A percentile compares a stretch with the other conserved stretches of the same genome.
phyloP scores from a whole-genome alignment of 345 rosid species.

The Adansonia digitata region DNA sequence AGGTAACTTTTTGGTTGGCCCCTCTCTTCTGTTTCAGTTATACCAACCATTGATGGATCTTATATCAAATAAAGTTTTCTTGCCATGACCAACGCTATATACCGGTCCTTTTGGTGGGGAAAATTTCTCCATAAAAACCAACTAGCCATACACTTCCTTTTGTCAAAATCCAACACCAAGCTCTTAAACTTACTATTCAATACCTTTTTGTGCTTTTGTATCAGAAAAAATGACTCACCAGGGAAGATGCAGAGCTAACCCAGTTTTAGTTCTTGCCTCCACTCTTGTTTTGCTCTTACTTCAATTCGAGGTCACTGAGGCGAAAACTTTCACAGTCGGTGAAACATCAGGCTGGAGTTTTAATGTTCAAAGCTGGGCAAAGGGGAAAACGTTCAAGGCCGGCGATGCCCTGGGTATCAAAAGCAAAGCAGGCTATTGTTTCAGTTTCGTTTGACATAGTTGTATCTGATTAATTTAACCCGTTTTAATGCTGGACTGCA shows the following conservation, averaged over 20 bases:
- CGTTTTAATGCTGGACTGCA: background rate
- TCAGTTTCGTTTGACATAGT: background rate
- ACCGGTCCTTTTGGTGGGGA: background rate
- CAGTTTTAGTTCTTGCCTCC: background rate
- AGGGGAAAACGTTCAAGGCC: conserved; percentile 21
- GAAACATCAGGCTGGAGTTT: conserved; percentile 27
- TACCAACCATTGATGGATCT: background rate
- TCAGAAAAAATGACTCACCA: background rate
- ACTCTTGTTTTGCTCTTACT: background rate
- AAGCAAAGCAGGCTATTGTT: background rate
- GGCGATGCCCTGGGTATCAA: conserved; percentile 20
- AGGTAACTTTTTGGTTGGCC: background rate
- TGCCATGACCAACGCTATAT: background rate
- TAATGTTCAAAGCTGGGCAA: conserved; percentile 19
- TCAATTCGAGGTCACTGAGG: background rate
- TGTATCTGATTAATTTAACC: background rate
- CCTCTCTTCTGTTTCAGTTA: background rate
- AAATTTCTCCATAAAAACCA: background rate
- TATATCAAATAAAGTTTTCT: background rate
- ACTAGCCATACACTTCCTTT: background rate
- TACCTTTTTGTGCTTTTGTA: background rate
- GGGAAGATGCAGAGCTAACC: conserved; percentile 15
- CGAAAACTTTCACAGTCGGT: conserved; percentile 15
- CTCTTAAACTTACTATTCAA: background rate
- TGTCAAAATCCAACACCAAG: background rate